Evolutionary conservation across 371 early-diverging fungal genomes (phyloP), one percentile per base, ranked within the genome.

Genomic region (Mortierella sp.): DNA sequence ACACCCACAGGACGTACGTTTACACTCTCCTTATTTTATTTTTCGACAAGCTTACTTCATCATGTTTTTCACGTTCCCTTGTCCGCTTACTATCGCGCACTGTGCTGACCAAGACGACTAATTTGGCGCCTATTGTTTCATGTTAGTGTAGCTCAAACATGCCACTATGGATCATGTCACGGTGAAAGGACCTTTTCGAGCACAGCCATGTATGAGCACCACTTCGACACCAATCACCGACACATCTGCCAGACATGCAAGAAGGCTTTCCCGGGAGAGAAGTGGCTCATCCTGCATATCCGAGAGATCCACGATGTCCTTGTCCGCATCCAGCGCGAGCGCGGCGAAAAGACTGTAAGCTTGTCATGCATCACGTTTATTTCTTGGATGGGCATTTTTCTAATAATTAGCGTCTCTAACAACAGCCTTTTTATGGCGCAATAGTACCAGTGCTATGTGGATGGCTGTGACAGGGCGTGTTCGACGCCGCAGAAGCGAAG

Each of bases 381-480:
- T n/a, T 74, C 26, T 13, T 26, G 26, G 3, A 57, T 28, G 10
- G 11, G 26, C 5, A 28, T 26, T 13, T n/a, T 53, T 6, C 21
- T 3, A 26, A 11, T 8, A 57, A 11, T 43, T 2, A n/a, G 13
- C 11, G 11, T 13, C 28, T 13, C 4, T 57, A 57, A 28, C 13
- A 57, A 10, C 24, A 55, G 26, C 3, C 59, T 34, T 8, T 61
- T 61, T 61, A 19, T 31, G 31, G 16, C 19, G 24, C 44, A 13
- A 6, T 88, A 94, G 94, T 93, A 93, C 79, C 90, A 89, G 69
- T 96, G 96, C 80, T 95, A 89, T 80, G 95, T 96, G 5, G 92
- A 93, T 55, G 90, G 81, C 1, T 96, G 96, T 83, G 69, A 79
- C 6, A 86, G 89, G 37, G 69, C 84, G 5, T 93, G 91, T 72